These are phyloP conservation scores for Boletus pseudo-olivaceus DNA, from an alignment of 768 basidiomycete species.

Conservation along the genomic window DNA sequence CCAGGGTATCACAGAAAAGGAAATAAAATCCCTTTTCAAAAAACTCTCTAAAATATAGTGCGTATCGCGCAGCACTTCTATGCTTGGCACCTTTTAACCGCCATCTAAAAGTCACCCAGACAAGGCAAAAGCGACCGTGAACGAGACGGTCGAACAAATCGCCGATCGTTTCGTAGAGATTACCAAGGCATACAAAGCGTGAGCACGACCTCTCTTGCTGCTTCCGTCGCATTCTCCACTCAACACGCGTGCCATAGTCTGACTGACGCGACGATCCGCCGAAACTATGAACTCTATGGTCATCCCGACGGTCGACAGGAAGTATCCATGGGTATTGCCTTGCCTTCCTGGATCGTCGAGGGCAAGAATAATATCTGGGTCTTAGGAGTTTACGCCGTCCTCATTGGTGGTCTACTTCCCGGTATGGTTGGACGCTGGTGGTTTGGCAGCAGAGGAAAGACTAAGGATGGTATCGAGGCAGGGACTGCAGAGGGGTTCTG, in stretches of 20 bases:
- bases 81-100: background rate
- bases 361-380: conserved; percentile 91
- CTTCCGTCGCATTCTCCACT: background rate
- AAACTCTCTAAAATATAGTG: conserved; percentile 86
- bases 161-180: conserved; percentile 85
- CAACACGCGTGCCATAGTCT: conserved; percentile 44
- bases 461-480: conserved; percentile 87
- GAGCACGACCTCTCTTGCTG: conserved; percentile 22
- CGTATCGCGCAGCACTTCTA: background rate
- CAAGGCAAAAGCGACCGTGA: conserved; percentile 81
- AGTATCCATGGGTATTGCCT: conserved; percentile 89
- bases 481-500: conserved; percentile 84
- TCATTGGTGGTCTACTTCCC: conserved; percentile 88
- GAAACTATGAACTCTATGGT: conserved; percentile 85
- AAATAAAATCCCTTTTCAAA: conserved; percentile 95
- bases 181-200: conserved; percentile 98
- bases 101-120: conserved; percentile 77
- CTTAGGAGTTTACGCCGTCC: conserved; percentile 76
- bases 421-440: conserved; percentile 93
- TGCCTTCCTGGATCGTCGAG: conserved; percentile 92
- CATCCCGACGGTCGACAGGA: conserved; percentile 98
- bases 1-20: conserved; percentile 73
- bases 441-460: conserved; percentile 87
- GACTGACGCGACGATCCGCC: conserved; percentile 88
- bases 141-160: conserved; percentile 84